Base-by-base conservation (phyloP, 192 early-diverging fungal genomes). In the Oehlia diaphana region DNA sequence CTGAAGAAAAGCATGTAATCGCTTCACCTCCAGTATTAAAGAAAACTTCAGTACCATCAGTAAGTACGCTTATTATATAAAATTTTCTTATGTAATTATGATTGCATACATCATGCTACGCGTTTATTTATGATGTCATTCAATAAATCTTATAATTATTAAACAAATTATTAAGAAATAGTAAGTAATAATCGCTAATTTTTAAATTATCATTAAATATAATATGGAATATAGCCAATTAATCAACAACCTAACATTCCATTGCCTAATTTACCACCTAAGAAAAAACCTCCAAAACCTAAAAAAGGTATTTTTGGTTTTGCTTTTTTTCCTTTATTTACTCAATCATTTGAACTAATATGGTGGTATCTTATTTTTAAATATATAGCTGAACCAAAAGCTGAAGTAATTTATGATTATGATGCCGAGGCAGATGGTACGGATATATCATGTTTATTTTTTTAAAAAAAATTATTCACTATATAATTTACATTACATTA, bases 371-470 rank as follows among this genome's bases (percentile, higher is more conserved):
- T 58, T 75, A n/a, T 2, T 76, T 26, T 21, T 42, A 26, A 33
- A 21, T 10, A 39, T 23, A 76, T 64, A 63, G 31, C 44, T 77
- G 82, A 80, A 39, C 76, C 74, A 63, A 87, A 83, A 42, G 89
- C 89, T 9, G 67, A 87, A 61, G 89, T 89, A 7, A 50, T 86
- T 2, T 82, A 84, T 71, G 81, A 84, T n/a, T 89, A 89, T 78
- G 83, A 83, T 33, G 86, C 88, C 9, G 80, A 84, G 14, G 83
- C 81, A 12, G 87, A 85, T 63, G 87, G 87, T 88, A 83, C 23
- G 72, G 35, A 71, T 8, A 53, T 8, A 31, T 76, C 26, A 49
- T 44, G 5, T 42, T 42, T 42, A 21, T 9, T 37, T 26, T 26
- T 26, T 26, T 37, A 37, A 13, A 4, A 28, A 9, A 26, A 26